Percentiles rank a stretch among this genome's conserved stretches.
Conservation (phyloP, 441 rosid genomes). For the Bocquillonia castaneifolia region DNA sequence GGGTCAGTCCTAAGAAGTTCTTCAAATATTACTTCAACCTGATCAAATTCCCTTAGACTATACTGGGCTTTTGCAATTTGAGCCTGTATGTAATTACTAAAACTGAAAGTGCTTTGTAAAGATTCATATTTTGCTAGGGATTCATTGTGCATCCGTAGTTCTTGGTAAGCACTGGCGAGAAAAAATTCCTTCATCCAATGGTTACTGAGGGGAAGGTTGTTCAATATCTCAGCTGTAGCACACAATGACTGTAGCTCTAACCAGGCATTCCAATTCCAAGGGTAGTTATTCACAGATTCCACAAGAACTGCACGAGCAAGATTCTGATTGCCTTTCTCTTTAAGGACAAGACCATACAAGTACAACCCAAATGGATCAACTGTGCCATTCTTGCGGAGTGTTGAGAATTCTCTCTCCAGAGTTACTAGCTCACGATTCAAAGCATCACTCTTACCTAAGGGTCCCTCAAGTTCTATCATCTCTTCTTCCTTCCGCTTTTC, state of each 20-base stretch:
- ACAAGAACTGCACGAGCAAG: slow-evolving; percentile 71
- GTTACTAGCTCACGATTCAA: slow-evolving; percentile 67
- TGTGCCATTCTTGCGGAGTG: slow-evolving; percentile 58
- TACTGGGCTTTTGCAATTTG: slow-evolving; percentile 89
- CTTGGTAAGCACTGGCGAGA: slow-evolving; percentile 75
- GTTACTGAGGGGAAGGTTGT: slow-evolving; percentile 60
- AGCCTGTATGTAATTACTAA: slow-evolving; percentile 84
- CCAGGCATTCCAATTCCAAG: slow-evolving; percentile 99
- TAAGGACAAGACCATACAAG: slow-evolving; percentile 81
- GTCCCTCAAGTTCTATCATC: slow-evolving; percentile 82
- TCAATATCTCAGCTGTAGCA: slow-evolving; percentile 58
- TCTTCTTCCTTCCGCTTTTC: slow-evolving; percentile 96
- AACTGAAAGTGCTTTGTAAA: slow-evolving; percentile 65
- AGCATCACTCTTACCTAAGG: slow-evolving; percentile 71
- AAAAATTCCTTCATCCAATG: slow-evolving; percentile 98
- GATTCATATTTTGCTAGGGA: slow-evolving; percentile 64
- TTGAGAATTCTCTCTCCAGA: slow-evolving; percentile 76
- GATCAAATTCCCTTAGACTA: slow-evolving; percentile 84
- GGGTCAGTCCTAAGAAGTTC: slow-evolving; percentile 83
- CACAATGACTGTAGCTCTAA: slow-evolving; percentile 79
- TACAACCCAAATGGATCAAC: slow-evolving; percentile 85
- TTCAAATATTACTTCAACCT: slow-evolving; percentile 87
- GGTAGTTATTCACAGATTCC: slow-evolving; percentile 86
- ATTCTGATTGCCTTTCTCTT: slow-evolving; percentile 75
- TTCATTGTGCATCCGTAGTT: slow-evolving; percentile 80